Base-by-base conservation (phyloP, 331 rosid species). In the Quercus tomentella region DNA sequence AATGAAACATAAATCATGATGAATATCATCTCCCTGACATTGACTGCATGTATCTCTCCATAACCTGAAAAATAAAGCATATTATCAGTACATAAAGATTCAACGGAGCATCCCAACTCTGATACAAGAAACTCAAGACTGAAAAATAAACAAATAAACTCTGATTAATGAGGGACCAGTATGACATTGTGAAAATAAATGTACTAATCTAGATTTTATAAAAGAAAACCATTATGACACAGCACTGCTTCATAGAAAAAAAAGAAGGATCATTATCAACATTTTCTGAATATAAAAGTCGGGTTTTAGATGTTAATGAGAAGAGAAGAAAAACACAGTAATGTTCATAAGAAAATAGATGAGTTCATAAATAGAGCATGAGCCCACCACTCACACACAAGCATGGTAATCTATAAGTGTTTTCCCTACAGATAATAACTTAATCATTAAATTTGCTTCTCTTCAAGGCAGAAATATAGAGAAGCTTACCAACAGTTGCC, bases 11-110 rank as follows among this genome's bases (percentile, higher is more conserved):
- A 91, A 52, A 87, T 9, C 93, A 91, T 91, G 70, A 89, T 72
- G 81, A 89, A 91, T 76, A 91, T 91, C 96, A 91, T 91, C 71
- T 91, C 96, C 77, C 96, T 87, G 51, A 79, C 73, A 73, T 91
- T 91, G 78, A 89, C 93, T 2, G 93, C 91, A 45, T 91, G 93
- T 57, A 91, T 77, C 2, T 91, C 96, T 77, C 96, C 96, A 74
- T 87, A 91, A 73, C 96, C 94, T 90, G 81, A 51, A 73, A 58
- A 79, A 62, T 17, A 5, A 51, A 70, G 10, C 12, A 75, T 11
- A 71, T n/a, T 30, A 22, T 51, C 14, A 51, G 69, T 35, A 7
- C 9, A 26, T 25, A 54, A 9, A 20, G 60, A 41, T 25, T 28
- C 23, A 20, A 52, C 28, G 41, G 26, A 17, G 43, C 41, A 52